These are phyloP conservation scores for Saccharomycopsis microspora DNA, from an alignment of 805 yeast genomes.

Conservation along the genomic window DNA sequence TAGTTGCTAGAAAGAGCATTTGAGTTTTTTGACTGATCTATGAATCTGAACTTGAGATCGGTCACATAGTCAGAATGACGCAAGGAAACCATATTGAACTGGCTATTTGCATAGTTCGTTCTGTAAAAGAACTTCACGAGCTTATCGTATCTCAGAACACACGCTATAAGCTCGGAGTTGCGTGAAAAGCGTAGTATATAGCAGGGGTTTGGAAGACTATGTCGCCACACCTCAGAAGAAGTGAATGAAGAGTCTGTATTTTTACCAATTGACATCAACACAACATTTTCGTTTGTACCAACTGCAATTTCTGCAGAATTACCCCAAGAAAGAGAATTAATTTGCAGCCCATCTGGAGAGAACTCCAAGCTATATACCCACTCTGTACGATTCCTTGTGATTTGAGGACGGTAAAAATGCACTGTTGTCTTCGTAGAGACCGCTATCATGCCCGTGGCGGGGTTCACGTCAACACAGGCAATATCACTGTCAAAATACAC, in stretches of 20 bases:
- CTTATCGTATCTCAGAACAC: constrained; percentile 49
- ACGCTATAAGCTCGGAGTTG: constrained; percentile 58
- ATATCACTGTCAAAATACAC: constrained; percentile 62
- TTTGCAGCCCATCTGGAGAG: constrained; percentile 20
- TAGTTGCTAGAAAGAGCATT: constrained; percentile 44
- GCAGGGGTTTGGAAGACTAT: constrained; percentile 50
- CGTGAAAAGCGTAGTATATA: constrained; percentile 46
- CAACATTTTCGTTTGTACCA: constrained; percentile 41
- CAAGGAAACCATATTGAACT: constrained; percentile 58
- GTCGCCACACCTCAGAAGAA: constrained; percentile 26
- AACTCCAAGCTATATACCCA: constrained; percentile 33
- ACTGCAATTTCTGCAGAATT: constrained; percentile 40
- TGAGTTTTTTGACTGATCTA: constrained; percentile 1
- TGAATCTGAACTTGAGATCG: constrained; percentile 23
- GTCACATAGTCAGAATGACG: constrained; percentile 54
- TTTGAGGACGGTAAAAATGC: constrained; percentile 41
- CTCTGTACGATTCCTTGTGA: neutral
- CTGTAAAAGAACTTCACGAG: constrained; percentile 74
- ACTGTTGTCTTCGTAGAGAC: constrained; percentile 34
- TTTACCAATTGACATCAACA: constrained; percentile 36
- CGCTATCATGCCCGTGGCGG: constrained; percentile 49
- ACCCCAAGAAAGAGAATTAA: constrained; percentile 47
- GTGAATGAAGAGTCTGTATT: constrained; percentile 33
- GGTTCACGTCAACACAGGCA: constrained; percentile 50
- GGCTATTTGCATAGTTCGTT: constrained; percentile 47